phyloP scores from a whole-genome alignment of 2,329 filamentous ascomycete genomes.

The Hypoxylon sp. region DNA sequence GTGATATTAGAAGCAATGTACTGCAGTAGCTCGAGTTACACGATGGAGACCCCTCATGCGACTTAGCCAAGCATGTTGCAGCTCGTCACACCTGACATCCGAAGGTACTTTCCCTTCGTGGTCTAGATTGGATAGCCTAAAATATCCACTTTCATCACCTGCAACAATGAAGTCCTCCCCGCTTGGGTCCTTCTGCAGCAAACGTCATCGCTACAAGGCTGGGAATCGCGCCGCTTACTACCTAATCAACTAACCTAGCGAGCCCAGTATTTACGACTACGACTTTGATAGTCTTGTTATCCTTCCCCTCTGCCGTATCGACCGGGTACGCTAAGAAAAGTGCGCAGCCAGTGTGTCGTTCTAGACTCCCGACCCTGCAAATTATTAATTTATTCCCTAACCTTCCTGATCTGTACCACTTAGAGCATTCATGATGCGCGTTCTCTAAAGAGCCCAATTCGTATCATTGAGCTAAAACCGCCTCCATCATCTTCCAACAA shows the following conservation, averaged over 20 bases:
- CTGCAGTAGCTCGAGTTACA: background rate
- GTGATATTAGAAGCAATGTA: too few relatives aligned
- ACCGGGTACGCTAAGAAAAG: conserved; percentile 7
- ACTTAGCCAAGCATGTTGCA: conserved; percentile 24
- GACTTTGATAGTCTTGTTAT: conserved; percentile 6
- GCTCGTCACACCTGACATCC: conserved; percentile 18
- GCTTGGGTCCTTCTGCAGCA: conserved; percentile 36
- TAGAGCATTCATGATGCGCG: conserved; percentile 23
- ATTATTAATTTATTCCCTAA: background rate
- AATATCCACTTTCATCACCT: conserved; percentile 27
- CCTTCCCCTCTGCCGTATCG: background rate
- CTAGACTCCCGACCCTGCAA: background rate
- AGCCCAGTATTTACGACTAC: conserved; percentile 2
- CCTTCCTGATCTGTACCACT: background rate
- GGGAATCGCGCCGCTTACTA: conserved; percentile 13
- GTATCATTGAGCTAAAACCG: conserved; percentile 5
- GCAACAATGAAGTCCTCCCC: conserved; percentile 37
- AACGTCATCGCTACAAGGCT: conserved; percentile 46
- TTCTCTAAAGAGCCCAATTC: conserved; percentile 17
- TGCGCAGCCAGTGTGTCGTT: background rate
- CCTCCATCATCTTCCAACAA: conserved; percentile 1
- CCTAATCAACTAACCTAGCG: conserved; percentile 1
- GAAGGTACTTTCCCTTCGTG: conserved; percentile 26
- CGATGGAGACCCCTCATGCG: conserved; percentile 16
- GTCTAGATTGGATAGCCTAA: conserved; percentile 29